These are phyloP conservation scores for Nematodospora valgi DNA, from an alignment of 805 yeast species.

Conservation along the genomic window DNA sequence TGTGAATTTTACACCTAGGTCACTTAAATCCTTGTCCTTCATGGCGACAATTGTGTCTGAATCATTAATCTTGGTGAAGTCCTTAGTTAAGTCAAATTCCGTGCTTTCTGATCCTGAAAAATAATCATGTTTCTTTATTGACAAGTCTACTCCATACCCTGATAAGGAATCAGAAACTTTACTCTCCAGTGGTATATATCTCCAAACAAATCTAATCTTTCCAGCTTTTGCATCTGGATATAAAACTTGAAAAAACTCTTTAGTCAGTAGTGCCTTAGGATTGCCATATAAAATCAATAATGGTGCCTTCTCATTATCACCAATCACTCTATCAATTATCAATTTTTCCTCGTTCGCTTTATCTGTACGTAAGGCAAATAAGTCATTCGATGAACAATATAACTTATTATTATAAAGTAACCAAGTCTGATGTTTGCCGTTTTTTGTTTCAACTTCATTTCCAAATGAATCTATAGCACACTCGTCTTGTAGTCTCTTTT, in stretches of 20 bases:
- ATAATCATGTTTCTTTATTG: slow-evolving; percentile 65
- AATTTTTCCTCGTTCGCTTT: slow-evolving; percentile 19
- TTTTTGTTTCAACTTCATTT: slow-evolving; percentile 18
- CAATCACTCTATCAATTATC: slow-evolving; percentile 66
- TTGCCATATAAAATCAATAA: slow-evolving; percentile 67
- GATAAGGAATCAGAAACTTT: slow-evolving; percentile 28
- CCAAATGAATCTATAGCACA: slow-evolving; percentile 34
- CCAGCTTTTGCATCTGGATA: slow-evolving; percentile 58
- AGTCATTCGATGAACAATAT: slow-evolving; percentile 67
- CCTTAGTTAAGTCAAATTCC: slow-evolving; percentile 15
- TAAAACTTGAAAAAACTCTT: slow-evolving; percentile 55
- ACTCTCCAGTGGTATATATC: slow-evolving; percentile 51
- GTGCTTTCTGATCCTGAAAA: slow-evolving; percentile 49
- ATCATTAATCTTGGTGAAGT: slow-evolving; percentile 13
- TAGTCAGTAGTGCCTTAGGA: slow-evolving; percentile 46
- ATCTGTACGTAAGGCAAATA: slow-evolving; percentile 72
- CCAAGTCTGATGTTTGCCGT: slow-evolving; percentile 40
- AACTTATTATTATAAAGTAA: slow-evolving; percentile 47
- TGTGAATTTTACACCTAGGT: slow-evolving; percentile 40
- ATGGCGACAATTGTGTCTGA: slow-evolving; percentile 25
- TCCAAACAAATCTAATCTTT: slow-evolving; percentile 70
- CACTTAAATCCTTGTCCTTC: slow-evolving; percentile 25
- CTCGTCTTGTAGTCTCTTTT: slow-evolving; percentile 14
- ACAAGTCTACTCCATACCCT: slow-evolving; percentile 68
- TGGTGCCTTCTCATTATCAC: slow-evolving; percentile 47